Evolutionary conservation across 345 rosid genomes (phyloP).

Genomic region (Pelargonium nanum): DNA sequence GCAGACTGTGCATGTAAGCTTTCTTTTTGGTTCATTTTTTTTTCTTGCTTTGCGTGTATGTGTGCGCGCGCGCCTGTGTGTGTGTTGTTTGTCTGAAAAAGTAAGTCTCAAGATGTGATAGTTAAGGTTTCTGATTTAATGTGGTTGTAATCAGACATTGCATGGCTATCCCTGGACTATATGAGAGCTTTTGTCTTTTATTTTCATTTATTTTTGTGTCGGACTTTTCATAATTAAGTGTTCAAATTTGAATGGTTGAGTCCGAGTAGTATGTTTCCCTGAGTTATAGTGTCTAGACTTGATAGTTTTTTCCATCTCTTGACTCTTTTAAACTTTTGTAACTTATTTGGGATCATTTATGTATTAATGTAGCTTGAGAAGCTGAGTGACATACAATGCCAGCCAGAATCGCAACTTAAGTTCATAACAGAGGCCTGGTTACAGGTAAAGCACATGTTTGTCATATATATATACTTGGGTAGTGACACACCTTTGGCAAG

Average conservation of each 20-base stretch:
- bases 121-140: not conserved
- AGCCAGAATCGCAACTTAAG: slow-evolving; percentile 76
- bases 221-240: no score
- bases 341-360: not conserved
- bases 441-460: slow-evolving; percentile 69
- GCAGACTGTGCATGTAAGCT: slow-evolving; percentile 70
- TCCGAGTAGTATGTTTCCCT: no score
- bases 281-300: not conserved
- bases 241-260: no score
- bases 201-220: no score
- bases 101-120: not conserved
- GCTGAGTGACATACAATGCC: slow-evolving; percentile 74
- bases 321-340: not conserved
- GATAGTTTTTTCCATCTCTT: no score
- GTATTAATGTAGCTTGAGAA: slow-evolving; percentile 47
- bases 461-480: no score
- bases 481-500: no score
- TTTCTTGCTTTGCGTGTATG: no score
- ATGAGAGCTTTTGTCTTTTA: no score
- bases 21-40: not conserved
- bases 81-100: not conserved
- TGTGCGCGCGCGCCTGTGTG: no score
- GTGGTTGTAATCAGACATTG: not conserved
- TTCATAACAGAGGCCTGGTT: slow-evolving; percentile 84
- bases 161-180: no score